Percentiles rank a stretch among this genome's conserved stretches.
These are phyloP conservation scores for Acacia pycnantha DNA, from an alignment of 331 rosid genomes.

Conservation along the genomic window DNA sequence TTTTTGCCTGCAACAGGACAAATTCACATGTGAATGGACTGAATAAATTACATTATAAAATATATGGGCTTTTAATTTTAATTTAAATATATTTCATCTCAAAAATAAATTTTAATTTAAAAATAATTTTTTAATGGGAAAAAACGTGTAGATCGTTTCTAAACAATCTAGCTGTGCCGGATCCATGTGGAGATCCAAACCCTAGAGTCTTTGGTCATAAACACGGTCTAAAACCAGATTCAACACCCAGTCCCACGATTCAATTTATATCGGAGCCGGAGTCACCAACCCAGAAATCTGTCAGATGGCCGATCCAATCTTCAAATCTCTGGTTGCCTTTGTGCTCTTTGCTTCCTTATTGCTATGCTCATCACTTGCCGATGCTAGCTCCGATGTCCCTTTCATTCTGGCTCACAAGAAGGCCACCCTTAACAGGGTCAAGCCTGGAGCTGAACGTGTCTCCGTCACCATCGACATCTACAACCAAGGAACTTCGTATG, in stretches of 20 bases:
- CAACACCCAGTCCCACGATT: neutral
- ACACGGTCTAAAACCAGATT: neutral
- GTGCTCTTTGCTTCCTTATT: slow-evolving; percentile 46
- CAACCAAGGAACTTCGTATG: slow-evolving; percentile 95
- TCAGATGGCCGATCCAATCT: slow-evolving; percentile 62
- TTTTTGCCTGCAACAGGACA: neutral
- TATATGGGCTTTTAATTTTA: too few relatives aligned
- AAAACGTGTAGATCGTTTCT: neutral
- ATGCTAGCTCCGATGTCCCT: slow-evolving; percentile 72
- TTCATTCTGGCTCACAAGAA: slow-evolving; percentile 94
- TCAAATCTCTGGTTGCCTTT: slow-evolving; percentile 28
- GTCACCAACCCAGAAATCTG: neutral
- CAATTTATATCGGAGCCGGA: neutral
- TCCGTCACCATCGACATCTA: slow-evolving; percentile 86
- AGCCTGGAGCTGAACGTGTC: slow-evolving; percentile 87
- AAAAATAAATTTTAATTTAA: too few relatives aligned
- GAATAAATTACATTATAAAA: too few relatives aligned
- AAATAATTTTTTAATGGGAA: too few relatives aligned
- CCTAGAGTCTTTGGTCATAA: neutral
- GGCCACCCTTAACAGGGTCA: slow-evolving; percentile 84
- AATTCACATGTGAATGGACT: neutral
- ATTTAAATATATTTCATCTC: too few relatives aligned
- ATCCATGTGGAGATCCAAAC: neutral
- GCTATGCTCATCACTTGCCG: slow-evolving; percentile 35
- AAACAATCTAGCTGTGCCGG: neutral